These are phyloP conservation scores for Atkinsonella hypoxylon DNA, from an alignment of 2,329 filamentous ascomycete species.

Conservation along the genomic window DNA sequence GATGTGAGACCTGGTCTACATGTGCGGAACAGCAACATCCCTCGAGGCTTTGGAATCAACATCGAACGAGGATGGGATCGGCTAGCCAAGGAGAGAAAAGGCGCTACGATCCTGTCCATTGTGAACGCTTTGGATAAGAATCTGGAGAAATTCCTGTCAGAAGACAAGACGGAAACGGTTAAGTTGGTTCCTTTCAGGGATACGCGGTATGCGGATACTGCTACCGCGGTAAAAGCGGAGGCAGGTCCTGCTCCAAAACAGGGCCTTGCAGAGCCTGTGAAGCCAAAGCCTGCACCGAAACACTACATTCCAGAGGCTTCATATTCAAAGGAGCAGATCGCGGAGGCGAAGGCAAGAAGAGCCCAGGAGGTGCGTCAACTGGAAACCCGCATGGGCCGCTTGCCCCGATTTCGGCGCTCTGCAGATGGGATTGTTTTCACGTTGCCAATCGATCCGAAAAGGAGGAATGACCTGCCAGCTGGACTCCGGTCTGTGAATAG, in stretches of 20 bases:
- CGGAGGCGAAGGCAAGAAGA: slow-evolving; percentile 49
- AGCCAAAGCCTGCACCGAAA: slow-evolving; percentile 9
- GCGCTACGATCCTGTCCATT: slow-evolving; percentile 49
- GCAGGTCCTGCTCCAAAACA: slow-evolving; percentile 1
- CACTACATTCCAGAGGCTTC: slow-evolving; percentile 32
- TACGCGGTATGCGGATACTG: slow-evolving; percentile 30
- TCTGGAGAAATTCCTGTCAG: slow-evolving; percentile 56
- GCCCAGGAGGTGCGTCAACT: slow-evolving; percentile 59
- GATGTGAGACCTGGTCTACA: slow-evolving; percentile 42
- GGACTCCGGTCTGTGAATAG: slow-evolving; percentile 50
- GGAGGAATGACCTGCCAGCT: slow-evolving; percentile 46
- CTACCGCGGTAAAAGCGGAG: slow-evolving; percentile 2
- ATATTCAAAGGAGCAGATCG: slow-evolving; percentile 48
- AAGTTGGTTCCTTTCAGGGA: slow-evolving; percentile 55
- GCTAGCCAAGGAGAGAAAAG: slow-evolving; percentile 43
- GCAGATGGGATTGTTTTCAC: slow-evolving; percentile 59
- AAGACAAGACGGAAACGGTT: slow-evolving; percentile 59
- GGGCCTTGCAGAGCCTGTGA: neutral
- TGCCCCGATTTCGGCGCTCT: slow-evolving; percentile 55
- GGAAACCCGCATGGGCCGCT: slow-evolving; percentile 59
- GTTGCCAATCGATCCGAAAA: slow-evolving; percentile 55
- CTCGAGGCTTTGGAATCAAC: slow-evolving; percentile 61
- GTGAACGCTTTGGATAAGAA: slow-evolving; percentile 62
- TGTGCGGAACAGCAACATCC: slow-evolving; percentile 58
- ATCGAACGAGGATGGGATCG: slow-evolving; percentile 62